Base-by-base conservation (phyloP, 371 early-diverging fungal species). In the Mortierella sp. region DNA sequence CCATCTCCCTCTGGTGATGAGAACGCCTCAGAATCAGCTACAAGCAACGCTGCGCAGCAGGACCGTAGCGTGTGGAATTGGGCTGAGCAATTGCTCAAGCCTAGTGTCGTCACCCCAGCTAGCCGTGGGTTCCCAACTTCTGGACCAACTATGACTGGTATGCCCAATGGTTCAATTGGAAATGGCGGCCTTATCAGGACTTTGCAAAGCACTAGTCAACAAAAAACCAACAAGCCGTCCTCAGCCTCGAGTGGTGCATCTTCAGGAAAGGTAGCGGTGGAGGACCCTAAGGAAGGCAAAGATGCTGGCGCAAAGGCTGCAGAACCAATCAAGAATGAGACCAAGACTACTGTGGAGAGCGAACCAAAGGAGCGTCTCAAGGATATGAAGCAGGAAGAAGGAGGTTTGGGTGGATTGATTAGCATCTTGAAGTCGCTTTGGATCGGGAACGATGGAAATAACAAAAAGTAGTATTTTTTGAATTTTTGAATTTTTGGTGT, bases 1-100 rank as follows among this genome's bases (percentile, higher is more conserved):
- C 67, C 78, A 7, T 65, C 72, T 10, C 66, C 66, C 23, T 73
- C 73, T 9, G 77, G 56, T 22, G 72, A 72, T 29, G 77, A 76
- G 4, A 32, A 37, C 4, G 32, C 17, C 3, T 34, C 54, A 26
- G n/a, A 58, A 19, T 28, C 57, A 23, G 22, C 45, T 1, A 1
- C 62, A 2, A 42, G 23, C 28, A 66, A 59, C 40, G 1, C 58
- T n/a, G 45, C 69, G 17, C 60, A 63, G n/a, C 43, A 45, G 13
- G 58, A 61, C 19, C 61, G 64, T 45, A 34, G 22, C 31, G 23
- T 45, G 40, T 78, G 79, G 79, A 68, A 42, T 37, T 78, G 79
- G 79, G 70, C 70, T 19, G 76, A 70, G 23, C 70, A 75, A 15
- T 22, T 69, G 26, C 66, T 75, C 28, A 65, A 61, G 9, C 70